Evolutionary conservation across 2,329 filamentous ascomycete species (phyloP).

Genomic region (Penicillium sp.): DNA sequence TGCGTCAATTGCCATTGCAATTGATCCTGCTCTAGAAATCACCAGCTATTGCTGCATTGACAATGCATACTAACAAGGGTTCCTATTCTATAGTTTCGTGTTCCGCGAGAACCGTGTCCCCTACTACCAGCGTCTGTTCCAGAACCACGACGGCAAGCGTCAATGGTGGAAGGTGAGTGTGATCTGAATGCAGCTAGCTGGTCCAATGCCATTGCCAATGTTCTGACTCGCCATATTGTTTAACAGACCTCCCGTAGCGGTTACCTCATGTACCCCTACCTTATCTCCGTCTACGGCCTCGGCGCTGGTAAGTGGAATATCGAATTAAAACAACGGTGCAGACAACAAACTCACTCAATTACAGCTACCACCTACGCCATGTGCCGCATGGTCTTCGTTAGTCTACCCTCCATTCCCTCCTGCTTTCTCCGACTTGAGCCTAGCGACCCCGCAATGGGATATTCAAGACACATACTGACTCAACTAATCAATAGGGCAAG

Average conservation of each 20-base stretch:
- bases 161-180: constrained; percentile 68
- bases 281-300: constrained; percentile 53
- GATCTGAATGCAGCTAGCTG: constrained; percentile 5
- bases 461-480: constrained; percentile 24
- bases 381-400: constrained; percentile 47
- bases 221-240: constrained; percentile 19
- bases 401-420: constrained; percentile 19
- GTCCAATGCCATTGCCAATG: background rate
- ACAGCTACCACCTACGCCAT: constrained; percentile 45
- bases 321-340: constrained; percentile 6
- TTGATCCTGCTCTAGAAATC: constrained; percentile 1
- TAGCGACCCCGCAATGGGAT: background rate
- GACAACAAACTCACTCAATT: constrained; percentile 9
- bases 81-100: constrained; percentile 47
- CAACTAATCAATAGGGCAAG: constrained; percentile 53
- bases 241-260: constrained; percentile 57
- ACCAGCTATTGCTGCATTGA: background rate
- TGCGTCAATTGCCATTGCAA: constrained; percentile 20
- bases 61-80: constrained; percentile 22
- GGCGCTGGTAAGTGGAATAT: constrained; percentile 48
- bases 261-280: constrained; percentile 64
- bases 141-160: constrained; percentile 66
- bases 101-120: constrained; percentile 69
- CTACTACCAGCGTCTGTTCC: constrained; percentile 67
- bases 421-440: background rate